A percentile compares a stretch with the other conserved stretches of the same genome.
Evolutionary conservation across 176 grass and related monocot genomes (phyloP).

Genomic region (Aegilops longissima): DNA sequence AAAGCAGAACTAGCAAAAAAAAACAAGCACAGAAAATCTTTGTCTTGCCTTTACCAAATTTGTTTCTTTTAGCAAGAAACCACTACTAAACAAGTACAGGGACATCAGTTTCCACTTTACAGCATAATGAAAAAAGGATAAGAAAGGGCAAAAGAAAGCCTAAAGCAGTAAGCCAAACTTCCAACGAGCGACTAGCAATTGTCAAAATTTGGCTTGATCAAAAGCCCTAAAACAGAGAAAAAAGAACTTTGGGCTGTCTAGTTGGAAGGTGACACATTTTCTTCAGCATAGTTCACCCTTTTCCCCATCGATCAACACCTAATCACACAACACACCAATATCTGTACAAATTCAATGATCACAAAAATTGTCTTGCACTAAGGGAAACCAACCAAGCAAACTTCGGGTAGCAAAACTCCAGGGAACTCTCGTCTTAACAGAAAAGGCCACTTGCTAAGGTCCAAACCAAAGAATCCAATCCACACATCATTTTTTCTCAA

Average conservation of each 20-base stretch:
- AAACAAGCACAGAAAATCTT: neutral
- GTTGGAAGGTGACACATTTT: neutral
- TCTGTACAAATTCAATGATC: neutral
- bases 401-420: neutral
- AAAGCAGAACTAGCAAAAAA: constrained; percentile 2
- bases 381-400: neutral
- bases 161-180: neutral
- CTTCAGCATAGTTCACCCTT: neutral
- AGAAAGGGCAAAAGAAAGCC: neutral
- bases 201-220: neutral
- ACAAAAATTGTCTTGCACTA: neutral
- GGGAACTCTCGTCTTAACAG: neutral
- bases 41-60: constrained; percentile 5
- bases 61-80: neutral
- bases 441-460: constrained; percentile 40
- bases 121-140: neutral
- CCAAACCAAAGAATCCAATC: constrained; percentile 32
- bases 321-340: neutral
- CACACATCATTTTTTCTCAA: constrained; percentile 6
- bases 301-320: neutral
- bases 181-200: neutral
- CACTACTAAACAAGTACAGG: neutral
- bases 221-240: neutral
- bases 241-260: neutral
- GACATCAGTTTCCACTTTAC: neutral